A percentile compares a stretch with the other conserved stretches of the same genome.
These are phyloP conservation scores for Fusarium sp. DNA, from an alignment of 2,329 filamentous ascomycete species.

Conservation along the genomic window DNA sequence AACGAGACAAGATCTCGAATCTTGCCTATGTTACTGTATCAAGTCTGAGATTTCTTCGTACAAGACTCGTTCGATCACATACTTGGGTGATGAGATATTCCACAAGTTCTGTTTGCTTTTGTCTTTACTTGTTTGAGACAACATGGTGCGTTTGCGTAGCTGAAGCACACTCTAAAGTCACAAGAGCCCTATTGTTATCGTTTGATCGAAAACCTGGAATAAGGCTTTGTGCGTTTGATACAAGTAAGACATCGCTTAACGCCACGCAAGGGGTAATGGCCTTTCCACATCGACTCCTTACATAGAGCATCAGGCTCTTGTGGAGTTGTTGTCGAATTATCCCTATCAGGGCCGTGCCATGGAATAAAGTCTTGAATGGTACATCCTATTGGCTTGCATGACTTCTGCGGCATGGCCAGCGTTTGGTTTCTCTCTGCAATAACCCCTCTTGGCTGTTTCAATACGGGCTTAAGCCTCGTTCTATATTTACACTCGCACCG, in stretches of 20 bases:
- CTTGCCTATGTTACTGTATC: conserved; percentile 5
- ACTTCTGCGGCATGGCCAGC: conserved; percentile 14
- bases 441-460: conserved; percentile 19
- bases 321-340: conserved; percentile 25
- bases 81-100: conserved; percentile 5
- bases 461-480: conserved; percentile 28
- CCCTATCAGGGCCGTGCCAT: conserved; percentile 17
- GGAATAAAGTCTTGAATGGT: background rate
- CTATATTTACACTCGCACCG: conserved; percentile 41
- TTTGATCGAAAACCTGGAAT: background rate
- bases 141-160: background rate
- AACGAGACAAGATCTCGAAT: conserved; percentile 28
- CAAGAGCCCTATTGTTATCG: conserved; percentile 1
- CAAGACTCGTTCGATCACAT: conserved; percentile 1
- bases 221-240: conserved; percentile 8
- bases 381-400: conserved; percentile 25
- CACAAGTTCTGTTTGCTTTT: conserved; percentile 17
- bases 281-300: conserved; percentile 20
- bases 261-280: conserved; percentile 26
- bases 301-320: conserved; percentile 24
- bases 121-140: conserved; percentile 6
- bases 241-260: conserved; percentile 20
- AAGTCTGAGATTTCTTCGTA: conserved; percentile 8
- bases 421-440: conserved; percentile 19
- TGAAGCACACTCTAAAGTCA: conserved; percentile 11